Base-by-base conservation (phyloP, 2,329 filamentous ascomycete genomes). In the Xylaria sp. region DNA sequence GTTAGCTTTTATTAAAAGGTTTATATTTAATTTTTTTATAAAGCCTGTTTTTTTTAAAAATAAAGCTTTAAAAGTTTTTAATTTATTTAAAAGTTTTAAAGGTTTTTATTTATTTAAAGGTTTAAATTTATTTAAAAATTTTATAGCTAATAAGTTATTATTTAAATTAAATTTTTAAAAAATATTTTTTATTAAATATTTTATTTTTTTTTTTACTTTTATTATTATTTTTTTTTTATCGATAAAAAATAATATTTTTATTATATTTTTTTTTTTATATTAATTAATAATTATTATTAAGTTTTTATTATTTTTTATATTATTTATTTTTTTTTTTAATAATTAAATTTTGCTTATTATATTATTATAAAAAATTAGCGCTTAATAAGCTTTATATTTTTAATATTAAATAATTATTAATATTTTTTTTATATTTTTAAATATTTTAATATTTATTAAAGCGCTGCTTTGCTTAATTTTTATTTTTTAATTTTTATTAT, bases 161-260 rank as follows among this genome's bases (percentile, higher is more conserved):
- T 63, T 55, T 34, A 28, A 13, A 15, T 37, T 63, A 64, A 63
- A 58, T 28, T 39, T 25, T 37, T 48, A 46, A 15, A 63, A 58
- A 31, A 58, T 67, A 44, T 20, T 67, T 58, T 67, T 64, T 34
- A 28, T 64, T 44, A 67, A 52, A 23, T 67, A 51, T 63, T 63
- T 34, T 41, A 1, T 12, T 54, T 25, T 25, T 25, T 25, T 25
- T 25, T 25, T 25, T 25, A 3, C 3, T 25, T 25, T 25, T 2
- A 25, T 25, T 25, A 25, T 25, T 25, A 25, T 25, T 25, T 2
- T 25, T 25, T 25, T 25, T 25, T 25, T 25, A 25, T 25, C 23
- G 23, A 25, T 25, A 25, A 25, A 25, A 25, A 25, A 25, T 25
- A 25, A 25, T 25, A 25, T 25, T 25, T 25, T 25, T 25, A 25